Percentiles rank a stretch among this genome's conserved stretches.
Evolutionary conservation across 805 yeast species (phyloP).

Genomic region (Diddensiella caesifluorescens): DNA sequence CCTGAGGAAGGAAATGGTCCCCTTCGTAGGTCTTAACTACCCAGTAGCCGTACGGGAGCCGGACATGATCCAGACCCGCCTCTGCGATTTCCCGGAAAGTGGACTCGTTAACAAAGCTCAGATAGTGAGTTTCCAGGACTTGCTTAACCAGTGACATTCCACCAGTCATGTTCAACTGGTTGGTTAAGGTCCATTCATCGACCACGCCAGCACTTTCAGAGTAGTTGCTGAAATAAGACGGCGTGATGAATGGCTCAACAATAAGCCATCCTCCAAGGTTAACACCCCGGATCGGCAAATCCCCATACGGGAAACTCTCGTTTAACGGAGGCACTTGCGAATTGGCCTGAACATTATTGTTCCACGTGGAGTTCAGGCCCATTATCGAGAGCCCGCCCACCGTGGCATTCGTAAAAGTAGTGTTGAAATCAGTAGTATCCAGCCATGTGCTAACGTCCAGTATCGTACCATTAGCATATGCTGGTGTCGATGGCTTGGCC

Average conservation of each 20-base stretch:
- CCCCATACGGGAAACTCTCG: conserved; percentile 26
- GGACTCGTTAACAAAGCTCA: conserved; percentile 57
- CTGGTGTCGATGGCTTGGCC: conserved; percentile 18
- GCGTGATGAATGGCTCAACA: conserved; percentile 79
- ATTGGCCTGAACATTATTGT: conserved; percentile 28
- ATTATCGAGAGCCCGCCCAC: conserved; percentile 33
- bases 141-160: conserved; percentile 49
- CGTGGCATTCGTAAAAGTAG: conserved; percentile 31
- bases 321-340: conserved; percentile 28
- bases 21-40: conserved; percentile 46
- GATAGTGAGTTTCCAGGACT: conserved; percentile 61
- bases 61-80: conserved; percentile 67
- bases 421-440: conserved; percentile 31
- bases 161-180: conserved; percentile 43
- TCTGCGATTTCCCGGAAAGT: conserved; percentile 55
- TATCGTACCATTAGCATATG: conserved; percentile 24
- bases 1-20: conserved; percentile 58
- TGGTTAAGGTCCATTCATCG: conserved; percentile 69
- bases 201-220: conserved; percentile 37
- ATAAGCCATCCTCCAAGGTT: conserved; percentile 88
- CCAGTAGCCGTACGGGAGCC: conserved; percentile 82
- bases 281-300: conserved; percentile 52
- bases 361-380: conserved; percentile 33
- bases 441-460: conserved; percentile 33
- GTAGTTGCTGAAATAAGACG: conserved; percentile 52